Percentiles rank a stretch among this genome's conserved stretches.
Conservation (phyloP, 768 basidiomycete species). For the Galerina marginata region DNA sequence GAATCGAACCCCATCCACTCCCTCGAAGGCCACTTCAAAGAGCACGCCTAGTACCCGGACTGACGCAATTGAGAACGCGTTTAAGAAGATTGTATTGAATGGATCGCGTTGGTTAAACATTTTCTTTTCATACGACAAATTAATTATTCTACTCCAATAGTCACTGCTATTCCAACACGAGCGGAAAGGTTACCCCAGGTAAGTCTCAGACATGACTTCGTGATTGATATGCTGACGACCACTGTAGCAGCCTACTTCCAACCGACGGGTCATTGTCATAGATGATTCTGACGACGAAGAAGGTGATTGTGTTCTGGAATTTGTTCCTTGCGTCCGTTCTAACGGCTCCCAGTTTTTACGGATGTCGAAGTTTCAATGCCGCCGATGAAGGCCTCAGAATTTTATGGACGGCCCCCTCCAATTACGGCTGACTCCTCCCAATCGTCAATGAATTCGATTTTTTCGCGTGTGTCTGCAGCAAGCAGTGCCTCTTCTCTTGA, state of each 20-base stretch:
- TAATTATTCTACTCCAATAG: not conserved
- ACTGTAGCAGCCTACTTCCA: not conserved
- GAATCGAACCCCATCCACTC: not conserved
- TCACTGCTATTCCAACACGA: not conserved
- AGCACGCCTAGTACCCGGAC: conserved; percentile 8
- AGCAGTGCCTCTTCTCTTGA: conserved; percentile 12
- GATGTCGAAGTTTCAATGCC: conserved; percentile 3
- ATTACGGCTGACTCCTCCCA: conserved; percentile 15
- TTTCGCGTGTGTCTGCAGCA: conserved; percentile 4
- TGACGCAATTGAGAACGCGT: conserved; percentile 8
- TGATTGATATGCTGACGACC: not conserved
- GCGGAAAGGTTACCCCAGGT: not conserved
- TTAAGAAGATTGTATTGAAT: not conserved
- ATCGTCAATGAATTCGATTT: conserved; percentile 17
- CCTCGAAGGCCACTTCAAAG: not conserved
- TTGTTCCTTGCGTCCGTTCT: not conserved
- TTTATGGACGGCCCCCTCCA: not conserved
- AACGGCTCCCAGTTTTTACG: conserved; percentile 4
- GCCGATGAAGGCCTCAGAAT: not conserved
- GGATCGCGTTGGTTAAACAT: not conserved
- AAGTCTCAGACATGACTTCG: not conserved
- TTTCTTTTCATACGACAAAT: not conserved
- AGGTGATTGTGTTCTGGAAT: conserved; percentile 1
- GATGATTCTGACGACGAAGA: conserved; percentile 19
- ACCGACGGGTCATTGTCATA: not conserved